These are phyloP conservation scores for Kandelia obovata DNA, from an alignment of 345 rosid species.

Conservation along the genomic window DNA sequence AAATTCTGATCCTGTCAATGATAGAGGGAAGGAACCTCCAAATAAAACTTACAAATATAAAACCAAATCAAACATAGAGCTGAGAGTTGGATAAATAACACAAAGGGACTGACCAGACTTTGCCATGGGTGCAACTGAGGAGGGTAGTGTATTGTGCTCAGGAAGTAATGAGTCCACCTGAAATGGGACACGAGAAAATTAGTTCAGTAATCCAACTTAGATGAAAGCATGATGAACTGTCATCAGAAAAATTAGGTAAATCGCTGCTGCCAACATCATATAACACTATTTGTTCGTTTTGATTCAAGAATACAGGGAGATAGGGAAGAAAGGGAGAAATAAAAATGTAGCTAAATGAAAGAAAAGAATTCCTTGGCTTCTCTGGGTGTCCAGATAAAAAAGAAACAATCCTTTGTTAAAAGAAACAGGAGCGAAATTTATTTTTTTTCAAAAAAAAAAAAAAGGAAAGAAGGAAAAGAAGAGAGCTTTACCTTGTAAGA, in stretches of 20 bases:
- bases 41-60: too few relatives aligned
- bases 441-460: background rate
- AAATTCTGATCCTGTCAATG: too few relatives aligned
- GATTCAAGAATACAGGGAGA: too few relatives aligned
- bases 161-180: conserved; percentile 39
- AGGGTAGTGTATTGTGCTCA: conserved; percentile 28
- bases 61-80: background rate
- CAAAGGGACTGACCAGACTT: conserved; percentile 43
- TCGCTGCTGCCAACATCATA: too few relatives aligned
- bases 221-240: too few relatives aligned
- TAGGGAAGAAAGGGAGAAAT: background rate
- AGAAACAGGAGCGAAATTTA: too few relatives aligned
- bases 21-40: too few relatives aligned
- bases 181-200: conserved; percentile 1
- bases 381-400: too few relatives aligned
- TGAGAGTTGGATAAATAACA: background rate
- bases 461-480: background rate
- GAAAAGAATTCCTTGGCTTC: too few relatives aligned
- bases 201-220: background rate
- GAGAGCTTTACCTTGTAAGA: conserved; percentile 20
- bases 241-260: too few relatives aligned
- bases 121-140: conserved; percentile 25
- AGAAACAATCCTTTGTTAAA: too few relatives aligned
- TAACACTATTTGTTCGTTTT: too few relatives aligned
- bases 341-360: background rate